Conservation (phyloP, 2,329 filamentous ascomycete genomes). For the Pseudofabraea citricarpa region DNA sequence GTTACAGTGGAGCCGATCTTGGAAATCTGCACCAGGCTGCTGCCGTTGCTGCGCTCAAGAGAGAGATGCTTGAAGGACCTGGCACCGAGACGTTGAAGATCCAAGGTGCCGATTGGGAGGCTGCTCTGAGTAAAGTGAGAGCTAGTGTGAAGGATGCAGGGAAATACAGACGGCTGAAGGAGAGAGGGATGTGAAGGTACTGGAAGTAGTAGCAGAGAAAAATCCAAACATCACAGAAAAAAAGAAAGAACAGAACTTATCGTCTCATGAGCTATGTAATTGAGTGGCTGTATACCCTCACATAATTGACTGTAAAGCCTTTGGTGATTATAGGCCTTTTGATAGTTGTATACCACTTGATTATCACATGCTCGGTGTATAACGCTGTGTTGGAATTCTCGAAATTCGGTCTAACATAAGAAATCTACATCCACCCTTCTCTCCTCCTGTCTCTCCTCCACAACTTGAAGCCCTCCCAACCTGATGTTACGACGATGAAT, state of each 20-base stretch:
- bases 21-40: conserved; percentile 42
- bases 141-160: conserved; percentile 30
- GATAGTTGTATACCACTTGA: no score
- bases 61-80: conserved; percentile 16
- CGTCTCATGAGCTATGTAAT: no score
- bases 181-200: conserved; percentile 30
- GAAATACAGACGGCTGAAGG: conserved; percentile 29
- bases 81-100: conserved; percentile 21
- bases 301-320: no score
- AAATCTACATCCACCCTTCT: background rate
- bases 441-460: no score
- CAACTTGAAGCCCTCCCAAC: no score
- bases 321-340: no score
- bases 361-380: no score
- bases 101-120: conserved; percentile 26
- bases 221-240: no score
- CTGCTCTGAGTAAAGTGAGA: conserved; percentile 25
- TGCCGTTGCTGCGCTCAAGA: conserved; percentile 28
- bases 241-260: no score
- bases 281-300: background rate
- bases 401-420: no score
- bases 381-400: no score
- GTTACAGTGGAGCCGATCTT: conserved; percentile 70
- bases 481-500: background rate
- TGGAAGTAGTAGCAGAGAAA: background rate